Conservation (phyloP, 2,329 filamentous ascomycete genomes). For the Venturiaceae sp. region DNA sequence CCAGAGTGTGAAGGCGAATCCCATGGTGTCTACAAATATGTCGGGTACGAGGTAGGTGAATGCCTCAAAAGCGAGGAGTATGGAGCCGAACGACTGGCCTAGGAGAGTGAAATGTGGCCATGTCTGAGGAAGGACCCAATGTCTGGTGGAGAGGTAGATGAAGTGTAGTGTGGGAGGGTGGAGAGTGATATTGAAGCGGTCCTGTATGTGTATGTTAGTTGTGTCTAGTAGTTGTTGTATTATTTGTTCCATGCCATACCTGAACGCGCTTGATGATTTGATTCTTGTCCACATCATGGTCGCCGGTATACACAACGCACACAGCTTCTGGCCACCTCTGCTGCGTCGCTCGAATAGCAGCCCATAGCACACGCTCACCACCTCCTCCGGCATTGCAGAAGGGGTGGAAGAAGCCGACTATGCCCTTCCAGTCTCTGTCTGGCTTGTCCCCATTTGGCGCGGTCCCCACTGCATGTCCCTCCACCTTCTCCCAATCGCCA, state of each 20-base stretch:
- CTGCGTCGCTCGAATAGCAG: constrained; percentile 85
- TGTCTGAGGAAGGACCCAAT: constrained; percentile 75
- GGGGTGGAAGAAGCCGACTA: constrained; percentile 94
- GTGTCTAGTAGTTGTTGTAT: background rate
- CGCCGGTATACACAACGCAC: constrained; percentile 90
- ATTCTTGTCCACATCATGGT: constrained; percentile 77
- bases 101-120: constrained; percentile 90
- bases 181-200: constrained; percentile 86
- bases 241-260: constrained; percentile 45
- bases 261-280: constrained; percentile 69
- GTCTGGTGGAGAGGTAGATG: constrained; percentile 79
- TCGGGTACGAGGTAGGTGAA: constrained; percentile 89
- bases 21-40: constrained; percentile 96
- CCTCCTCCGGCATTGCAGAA: constrained; percentile 98
- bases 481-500: constrained; percentile 63
- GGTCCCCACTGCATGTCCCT: constrained; percentile 38
- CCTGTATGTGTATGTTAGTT: constrained; percentile 37
- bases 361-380: constrained; percentile 93
- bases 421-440: constrained; percentile 63
- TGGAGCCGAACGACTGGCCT: constrained; percentile 84
- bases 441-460: constrained; percentile 32
- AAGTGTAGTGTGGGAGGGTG: constrained; percentile 76
- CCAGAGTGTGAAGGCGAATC: constrained; percentile 84
- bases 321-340: constrained; percentile 78
- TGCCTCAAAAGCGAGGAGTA: constrained; percentile 83